Evolutionary conservation across 148 eudicot genomes (phyloP).

Genomic region (Rhododendron ovatum): DNA sequence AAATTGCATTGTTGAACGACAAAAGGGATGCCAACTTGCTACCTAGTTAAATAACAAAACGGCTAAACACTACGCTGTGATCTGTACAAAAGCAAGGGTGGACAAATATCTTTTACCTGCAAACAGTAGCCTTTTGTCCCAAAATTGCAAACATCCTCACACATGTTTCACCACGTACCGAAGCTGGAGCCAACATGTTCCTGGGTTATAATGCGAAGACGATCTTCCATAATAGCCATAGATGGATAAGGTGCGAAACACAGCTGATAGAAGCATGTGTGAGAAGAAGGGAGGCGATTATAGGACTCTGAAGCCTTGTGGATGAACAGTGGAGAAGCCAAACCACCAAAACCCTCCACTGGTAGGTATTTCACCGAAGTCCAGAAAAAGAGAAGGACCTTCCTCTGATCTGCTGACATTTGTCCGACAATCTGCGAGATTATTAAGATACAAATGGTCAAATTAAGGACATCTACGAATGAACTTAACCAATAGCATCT

Average conservation of each 20-base stretch:
- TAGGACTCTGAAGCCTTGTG: conserved; percentile 42
- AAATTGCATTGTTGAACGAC: neutral
- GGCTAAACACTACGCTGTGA: neutral
- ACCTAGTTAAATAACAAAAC: neutral
- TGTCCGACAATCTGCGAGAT: conserved; percentile 49
- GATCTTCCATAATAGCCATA: conserved; percentile 46
- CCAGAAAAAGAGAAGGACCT: conserved; percentile 88
- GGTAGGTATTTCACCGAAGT: conserved; percentile 83
- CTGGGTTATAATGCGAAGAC: conserved; percentile 55
- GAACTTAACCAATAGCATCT: neutral
- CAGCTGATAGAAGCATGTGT: conserved; percentile 81
- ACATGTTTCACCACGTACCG: conserved; percentile 47
- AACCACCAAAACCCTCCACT: conserved; percentile 74
- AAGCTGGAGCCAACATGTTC: conserved; percentile 90
- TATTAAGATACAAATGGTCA: neutral
- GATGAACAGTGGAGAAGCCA: conserved; percentile 61
- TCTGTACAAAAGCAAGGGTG: conserved; percentile 4
- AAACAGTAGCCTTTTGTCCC: neutral
- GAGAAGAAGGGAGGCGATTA: conserved; percentile 73
- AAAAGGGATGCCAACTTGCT: neutral
- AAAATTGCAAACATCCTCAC: neutral
- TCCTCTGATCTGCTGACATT: conserved; percentile 62
- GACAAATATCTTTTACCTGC: conserved; percentile 3
- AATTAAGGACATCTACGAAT: neutral
- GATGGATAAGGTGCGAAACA: conserved; percentile 65